A percentile compares a stretch with the other conserved stretches of the same genome.
These are phyloP conservation scores for Plectosphaerella sp. DNA, from an alignment of 2,329 filamentous ascomycete species.

Conservation along the genomic window DNA sequence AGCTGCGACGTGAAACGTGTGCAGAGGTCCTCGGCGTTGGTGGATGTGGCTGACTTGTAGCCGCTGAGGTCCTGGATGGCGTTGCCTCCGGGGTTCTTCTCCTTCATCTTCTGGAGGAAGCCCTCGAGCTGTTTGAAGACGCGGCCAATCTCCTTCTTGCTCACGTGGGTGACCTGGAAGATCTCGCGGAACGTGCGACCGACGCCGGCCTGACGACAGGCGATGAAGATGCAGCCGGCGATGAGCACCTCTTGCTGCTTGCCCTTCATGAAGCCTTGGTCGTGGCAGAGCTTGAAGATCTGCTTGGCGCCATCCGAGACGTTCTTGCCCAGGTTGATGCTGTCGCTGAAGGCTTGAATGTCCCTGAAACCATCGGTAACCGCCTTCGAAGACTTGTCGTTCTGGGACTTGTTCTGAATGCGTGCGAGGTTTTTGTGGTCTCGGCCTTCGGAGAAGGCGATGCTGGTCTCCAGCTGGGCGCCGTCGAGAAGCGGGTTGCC, in stretches of 20 bases:
- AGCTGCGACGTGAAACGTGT: conserved; percentile 86
- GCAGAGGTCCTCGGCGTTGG: conserved; percentile 79
- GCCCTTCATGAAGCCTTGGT: conserved; percentile 89
- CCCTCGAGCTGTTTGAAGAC: conserved; percentile 92
- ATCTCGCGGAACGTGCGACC: conserved; percentile 93
- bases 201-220: conserved; percentile 83
- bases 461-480: conserved; percentile 81
- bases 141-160: conserved; percentile 94
- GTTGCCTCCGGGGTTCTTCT: conserved; percentile 51
- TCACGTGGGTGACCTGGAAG: conserved; percentile 85
- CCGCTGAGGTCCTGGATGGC: conserved; percentile 56
- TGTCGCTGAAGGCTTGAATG: conserved; percentile 83
- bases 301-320: conserved; percentile 90
- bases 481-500: conserved; percentile 87
- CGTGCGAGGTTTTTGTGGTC: conserved; percentile 72
- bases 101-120: conserved; percentile 74
- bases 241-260: conserved; percentile 93
- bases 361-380: conserved; percentile 84
- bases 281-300: conserved; percentile 91
- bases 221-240: conserved; percentile 95
- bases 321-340: conserved; percentile 73
- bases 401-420: conserved; percentile 75
- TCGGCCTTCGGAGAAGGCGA: conserved; percentile 75
- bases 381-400: conserved; percentile 78
- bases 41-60: conserved; percentile 72